These are phyloP conservation scores for Cinchona pubescens DNA, from an alignment of 257 asterid genomes.

Conservation along the genomic window DNA sequence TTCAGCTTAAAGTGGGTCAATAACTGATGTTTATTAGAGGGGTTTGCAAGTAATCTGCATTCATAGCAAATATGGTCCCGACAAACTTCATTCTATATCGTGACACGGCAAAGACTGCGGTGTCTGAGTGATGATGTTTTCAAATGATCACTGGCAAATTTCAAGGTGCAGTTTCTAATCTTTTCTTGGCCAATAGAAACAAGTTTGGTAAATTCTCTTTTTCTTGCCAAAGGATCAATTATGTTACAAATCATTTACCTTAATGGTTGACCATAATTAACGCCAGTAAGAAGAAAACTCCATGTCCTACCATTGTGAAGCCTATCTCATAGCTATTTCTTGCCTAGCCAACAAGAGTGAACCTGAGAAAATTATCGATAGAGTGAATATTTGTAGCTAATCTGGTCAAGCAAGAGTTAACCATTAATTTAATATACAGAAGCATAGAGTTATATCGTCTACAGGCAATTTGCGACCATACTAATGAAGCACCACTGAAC, in stretches of 20 bases:
- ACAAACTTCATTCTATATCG: background rate
- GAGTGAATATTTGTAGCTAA: background rate
- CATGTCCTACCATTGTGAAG: background rate
- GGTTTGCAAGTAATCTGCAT: background rate
- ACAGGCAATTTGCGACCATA: background rate
- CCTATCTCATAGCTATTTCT: background rate
- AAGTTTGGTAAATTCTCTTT: background rate
- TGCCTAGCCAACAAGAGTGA: background rate
- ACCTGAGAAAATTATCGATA: background rate
- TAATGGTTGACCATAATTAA: background rate
- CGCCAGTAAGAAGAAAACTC: background rate
- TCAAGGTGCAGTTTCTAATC: slow-evolving; percentile 6
- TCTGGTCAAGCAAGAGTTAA: background rate
- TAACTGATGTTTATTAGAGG: background rate
- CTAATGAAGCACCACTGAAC: background rate
- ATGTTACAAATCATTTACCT: background rate
- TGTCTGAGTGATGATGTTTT: background rate
- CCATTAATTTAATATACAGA: background rate
- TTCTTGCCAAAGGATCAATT: background rate
- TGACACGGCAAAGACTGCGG: background rate
- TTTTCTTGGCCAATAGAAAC: background rate
- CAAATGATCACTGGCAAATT: slow-evolving; percentile 6
- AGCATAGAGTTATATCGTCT: background rate
- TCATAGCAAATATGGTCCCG: slow-evolving; percentile 6
- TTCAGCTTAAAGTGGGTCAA: too few species aligned